Percentiles rank a stretch among this genome's conserved stretches.
Evolutionary conservation across 108 stramenopile species (phyloP).

Genomic region (Epithemia pelagica): DNA sequence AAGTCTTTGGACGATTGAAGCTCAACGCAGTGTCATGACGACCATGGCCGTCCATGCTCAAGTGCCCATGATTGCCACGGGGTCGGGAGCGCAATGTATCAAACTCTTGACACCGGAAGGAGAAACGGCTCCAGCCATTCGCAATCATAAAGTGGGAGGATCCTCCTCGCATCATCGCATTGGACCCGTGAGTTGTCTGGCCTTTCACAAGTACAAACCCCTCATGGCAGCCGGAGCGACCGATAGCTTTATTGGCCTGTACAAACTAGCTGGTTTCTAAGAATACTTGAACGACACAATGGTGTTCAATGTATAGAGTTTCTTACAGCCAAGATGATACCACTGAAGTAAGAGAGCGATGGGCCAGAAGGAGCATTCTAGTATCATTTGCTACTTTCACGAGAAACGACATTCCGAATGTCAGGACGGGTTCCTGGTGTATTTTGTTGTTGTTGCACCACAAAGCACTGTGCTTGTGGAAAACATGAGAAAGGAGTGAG

Average conservation of each 20-base stretch:
- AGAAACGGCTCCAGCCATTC: slow-evolving; percentile 78
- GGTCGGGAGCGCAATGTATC: slow-evolving; percentile 92
- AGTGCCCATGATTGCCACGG: slow-evolving; percentile 85
- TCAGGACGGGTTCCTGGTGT: too few relatives aligned
- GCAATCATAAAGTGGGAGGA: slow-evolving; percentile 92
- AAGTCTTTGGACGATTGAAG: slow-evolving; percentile 59
- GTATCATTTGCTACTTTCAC: too few relatives aligned
- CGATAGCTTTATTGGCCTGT: slow-evolving; percentile 47
- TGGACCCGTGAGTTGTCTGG: slow-evolving; percentile 87
- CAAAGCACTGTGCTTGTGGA: too few relatives aligned
- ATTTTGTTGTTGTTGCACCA: too few relatives aligned
- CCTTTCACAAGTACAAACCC: slow-evolving; percentile 90
- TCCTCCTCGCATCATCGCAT: too few relatives aligned
- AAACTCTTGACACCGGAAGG: slow-evolving; percentile 86
- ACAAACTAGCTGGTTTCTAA: slow-evolving; percentile 5
- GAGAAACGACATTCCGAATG: too few relatives aligned
- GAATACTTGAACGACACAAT: too few relatives aligned
- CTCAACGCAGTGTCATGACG: slow-evolving; percentile 89
- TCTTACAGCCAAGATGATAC: too few relatives aligned
- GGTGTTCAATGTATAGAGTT: too few relatives aligned
- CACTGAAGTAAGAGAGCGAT: too few relatives aligned
- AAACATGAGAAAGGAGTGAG: too few relatives aligned
- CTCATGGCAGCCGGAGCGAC: slow-evolving; percentile 89
- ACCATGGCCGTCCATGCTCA: slow-evolving; percentile 85
- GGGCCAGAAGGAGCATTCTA: too few relatives aligned